Conservation (phyloP, 192 early-diverging fungal genomes). For the Coemansia pectinata region DNA sequence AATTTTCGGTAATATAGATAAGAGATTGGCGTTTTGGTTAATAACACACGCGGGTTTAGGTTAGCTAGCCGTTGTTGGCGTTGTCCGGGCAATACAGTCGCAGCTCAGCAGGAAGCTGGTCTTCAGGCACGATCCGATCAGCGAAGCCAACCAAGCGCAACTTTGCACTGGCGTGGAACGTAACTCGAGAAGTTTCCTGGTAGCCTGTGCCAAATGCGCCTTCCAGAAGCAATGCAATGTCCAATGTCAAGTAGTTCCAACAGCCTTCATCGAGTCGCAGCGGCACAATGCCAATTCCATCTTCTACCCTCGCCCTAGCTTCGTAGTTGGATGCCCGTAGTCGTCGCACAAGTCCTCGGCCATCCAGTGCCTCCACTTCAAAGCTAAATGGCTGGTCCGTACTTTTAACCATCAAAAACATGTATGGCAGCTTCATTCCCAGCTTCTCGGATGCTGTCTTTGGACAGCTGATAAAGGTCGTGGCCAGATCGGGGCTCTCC, state of each 20-base stretch:
- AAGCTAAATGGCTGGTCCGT: constrained; percentile 89
- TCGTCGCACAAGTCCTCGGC: constrained; percentile 74
- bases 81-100: constrained; percentile 60
- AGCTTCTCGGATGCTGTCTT: constrained; percentile 70
- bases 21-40: not conserved
- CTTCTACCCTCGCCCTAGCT: constrained; percentile 8
- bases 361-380: constrained; percentile 87
- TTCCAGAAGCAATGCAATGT: constrained; percentile 82
- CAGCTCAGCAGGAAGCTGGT: constrained; percentile 90
- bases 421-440: constrained; percentile 88
- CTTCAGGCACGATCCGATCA: constrained; percentile 87
- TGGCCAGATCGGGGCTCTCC: constrained; percentile 64
- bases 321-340: constrained; percentile 87
- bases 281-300: constrained; percentile 86
- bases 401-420: constrained; percentile 89
- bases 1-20: not conserved
- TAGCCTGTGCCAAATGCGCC: constrained; percentile 89
- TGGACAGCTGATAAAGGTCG: constrained; percentile 91
- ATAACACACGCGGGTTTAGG: not conserved
- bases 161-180: constrained; percentile 89
- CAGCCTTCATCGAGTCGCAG: constrained; percentile 84
- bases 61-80: not conserved
- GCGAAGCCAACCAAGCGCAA: constrained; percentile 90
- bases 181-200: constrained; percentile 83
- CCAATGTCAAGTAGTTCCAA: constrained; percentile 95